phyloP scores from a whole-genome alignment of 1,139 yeast genomes.

The Hansenula sp. region DNA sequence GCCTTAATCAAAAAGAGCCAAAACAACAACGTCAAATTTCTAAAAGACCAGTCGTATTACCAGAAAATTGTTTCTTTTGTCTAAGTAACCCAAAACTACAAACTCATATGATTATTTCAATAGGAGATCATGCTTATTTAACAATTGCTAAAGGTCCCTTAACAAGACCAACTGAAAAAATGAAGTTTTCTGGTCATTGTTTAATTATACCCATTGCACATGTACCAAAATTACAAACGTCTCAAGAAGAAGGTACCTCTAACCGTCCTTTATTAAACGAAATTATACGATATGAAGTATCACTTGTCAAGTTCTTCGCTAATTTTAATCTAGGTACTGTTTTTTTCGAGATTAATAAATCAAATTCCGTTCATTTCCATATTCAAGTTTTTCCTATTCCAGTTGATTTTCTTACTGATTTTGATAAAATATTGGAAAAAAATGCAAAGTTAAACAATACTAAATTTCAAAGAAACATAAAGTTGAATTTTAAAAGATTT shows the following conservation, averaged over 20 bases:
- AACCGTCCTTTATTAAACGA: slow-evolving; percentile 35
- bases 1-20: slow-evolving; percentile 2
- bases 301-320: slow-evolving; percentile 41
- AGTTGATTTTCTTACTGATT: slow-evolving; percentile 34
- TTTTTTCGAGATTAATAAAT: slow-evolving; percentile 58
- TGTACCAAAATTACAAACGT: slow-evolving; percentile 37
- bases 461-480: slow-evolving; percentile 39
- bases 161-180: slow-evolving; percentile 39
- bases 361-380: slow-evolving; percentile 58
- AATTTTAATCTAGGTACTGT: slow-evolving; percentile 39
- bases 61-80: slow-evolving; percentile 75
- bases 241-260: slow-evolving; percentile 10
- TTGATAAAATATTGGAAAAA: slow-evolving; percentile 32
- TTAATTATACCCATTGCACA: slow-evolving; percentile 82
- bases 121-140: slow-evolving; percentile 61
- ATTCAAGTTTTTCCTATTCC: slow-evolving; percentile 62
- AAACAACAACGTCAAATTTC: slow-evolving; percentile 8
- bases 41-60: slow-evolving; percentile 33
- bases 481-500: slow-evolving; percentile 36
- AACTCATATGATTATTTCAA: slow-evolving; percentile 74
- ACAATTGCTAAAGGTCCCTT: slow-evolving; percentile 90
- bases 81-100: slow-evolving; percentile 76
- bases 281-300: slow-evolving; percentile 36
- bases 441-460: slow-evolving; percentile 46
- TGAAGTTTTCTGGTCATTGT: slow-evolving; percentile 75